phyloP scores from a whole-genome alignment of 2,329 filamentous ascomycete genomes.

The Epichloe gansuensis region DNA sequence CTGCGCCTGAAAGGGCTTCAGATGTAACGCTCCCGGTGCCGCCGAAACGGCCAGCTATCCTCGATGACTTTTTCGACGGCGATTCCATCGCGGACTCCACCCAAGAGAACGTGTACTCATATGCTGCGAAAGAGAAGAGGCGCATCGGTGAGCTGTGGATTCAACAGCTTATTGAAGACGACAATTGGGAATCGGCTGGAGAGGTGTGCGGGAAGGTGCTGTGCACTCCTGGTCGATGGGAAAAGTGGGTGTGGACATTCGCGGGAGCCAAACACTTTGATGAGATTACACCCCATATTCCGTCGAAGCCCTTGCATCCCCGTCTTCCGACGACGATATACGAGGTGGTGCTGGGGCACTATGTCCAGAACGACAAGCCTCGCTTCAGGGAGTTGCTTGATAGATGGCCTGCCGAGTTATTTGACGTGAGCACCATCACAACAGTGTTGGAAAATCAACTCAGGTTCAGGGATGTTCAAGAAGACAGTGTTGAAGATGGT shows the following conservation, averaged over 20 bases:
- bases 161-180: constrained; percentile 62
- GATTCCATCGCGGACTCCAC: constrained; percentile 41
- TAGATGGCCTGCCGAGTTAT: constrained; percentile 72
- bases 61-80: constrained; percentile 65
- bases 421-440: constrained; percentile 64
- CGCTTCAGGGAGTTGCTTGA: constrained; percentile 70
- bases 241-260: constrained; percentile 92
- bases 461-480: constrained; percentile 57
- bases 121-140: constrained; percentile 74
- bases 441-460: constrained; percentile 73
- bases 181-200: constrained; percentile 67
- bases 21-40: constrained; percentile 29
- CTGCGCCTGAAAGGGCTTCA: constrained; percentile 24
- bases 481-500: constrained; percentile 64
- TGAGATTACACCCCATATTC: constrained; percentile 77
- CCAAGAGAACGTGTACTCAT: constrained; percentile 45
- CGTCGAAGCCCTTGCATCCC: constrained; percentile 61
- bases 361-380: constrained; percentile 64
- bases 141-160: constrained; percentile 91
- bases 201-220: constrained; percentile 73
- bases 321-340: constrained; percentile 73
- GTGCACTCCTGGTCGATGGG: constrained; percentile 69
- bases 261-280: constrained; percentile 76
- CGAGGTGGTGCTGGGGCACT: constrained; percentile 79
- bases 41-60: constrained; percentile 25